Evolutionary conservation across 139 green algal genomes (phyloP).

Genomic region (Auxenochlorella protothecoides): DNA sequence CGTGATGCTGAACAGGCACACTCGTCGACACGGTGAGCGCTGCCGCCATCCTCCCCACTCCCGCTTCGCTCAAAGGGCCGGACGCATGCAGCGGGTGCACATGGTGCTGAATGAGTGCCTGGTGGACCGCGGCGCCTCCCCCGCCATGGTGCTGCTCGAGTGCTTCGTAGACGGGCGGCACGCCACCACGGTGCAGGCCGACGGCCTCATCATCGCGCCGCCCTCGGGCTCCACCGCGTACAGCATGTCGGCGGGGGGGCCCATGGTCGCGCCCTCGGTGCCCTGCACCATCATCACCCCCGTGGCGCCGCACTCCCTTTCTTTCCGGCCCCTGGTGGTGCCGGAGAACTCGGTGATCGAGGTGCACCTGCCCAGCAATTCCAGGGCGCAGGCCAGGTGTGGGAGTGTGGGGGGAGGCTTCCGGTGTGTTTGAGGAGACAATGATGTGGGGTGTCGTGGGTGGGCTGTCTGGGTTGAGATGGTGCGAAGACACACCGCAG

Average conservation of each 20-base stretch:
- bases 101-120: slow-evolving; percentile 75
- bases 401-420: neutral
- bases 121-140: slow-evolving; percentile 60
- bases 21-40: no score
- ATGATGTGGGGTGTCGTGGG: no score
- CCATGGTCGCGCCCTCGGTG: slow-evolving; percentile 77
- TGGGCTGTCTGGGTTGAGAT: no score
- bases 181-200: slow-evolving; percentile 68
- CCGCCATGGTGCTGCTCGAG: slow-evolving; percentile 58
- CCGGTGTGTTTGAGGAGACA: no score
- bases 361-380: slow-evolving; percentile 51
- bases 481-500: neutral
- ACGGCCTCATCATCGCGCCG: slow-evolving; percentile 81
- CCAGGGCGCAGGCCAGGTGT: slow-evolving; percentile 39
- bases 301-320: slow-evolving; percentile 74
- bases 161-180: slow-evolving; percentile 67
- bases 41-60: neutral
- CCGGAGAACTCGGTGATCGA: slow-evolving; percentile 65
- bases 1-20: no score
- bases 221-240: slow-evolving; percentile 81
- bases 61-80: slow-evolving; percentile 15
- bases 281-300: slow-evolving; percentile 79
- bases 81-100: slow-evolving; percentile 43
- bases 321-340: slow-evolving; percentile 72
- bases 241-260: slow-evolving; percentile 67